phyloP scores from a whole-genome alignment of 1,284 basidiomycete genomes.

The Boletus holoroseus region DNA sequence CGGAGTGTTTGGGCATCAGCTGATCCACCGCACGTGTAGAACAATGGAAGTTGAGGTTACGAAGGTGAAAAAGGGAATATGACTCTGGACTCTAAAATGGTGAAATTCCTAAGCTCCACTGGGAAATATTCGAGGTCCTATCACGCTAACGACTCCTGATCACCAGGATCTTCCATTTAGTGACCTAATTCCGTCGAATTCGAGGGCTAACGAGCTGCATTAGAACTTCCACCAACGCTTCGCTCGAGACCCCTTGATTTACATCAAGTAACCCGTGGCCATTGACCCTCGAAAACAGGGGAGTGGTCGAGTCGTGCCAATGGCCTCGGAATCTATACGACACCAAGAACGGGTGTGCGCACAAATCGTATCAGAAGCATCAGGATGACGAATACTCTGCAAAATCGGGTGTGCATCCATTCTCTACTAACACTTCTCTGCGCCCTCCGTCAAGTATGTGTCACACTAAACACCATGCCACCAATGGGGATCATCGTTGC shows the following conservation, averaged over 20 bases:
- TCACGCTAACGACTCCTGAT: constrained; percentile 26
- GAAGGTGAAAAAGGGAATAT: constrained; percentile 25
- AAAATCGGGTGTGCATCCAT: constrained; percentile 28
- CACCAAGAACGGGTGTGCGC: constrained; percentile 3
- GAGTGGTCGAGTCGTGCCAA: constrained; percentile 1
- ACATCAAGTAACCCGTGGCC: constrained; percentile 15
- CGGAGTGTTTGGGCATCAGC: constrained; percentile 23
- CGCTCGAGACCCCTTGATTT: constrained; percentile 18
- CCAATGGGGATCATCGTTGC: constrained; percentile 13
- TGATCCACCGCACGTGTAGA: constrained; percentile 31
- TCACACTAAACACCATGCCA: constrained; percentile 7
- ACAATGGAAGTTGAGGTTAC: constrained; percentile 31
- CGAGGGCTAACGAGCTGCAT: constrained; percentile 15
- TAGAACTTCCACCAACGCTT: constrained; percentile 7
- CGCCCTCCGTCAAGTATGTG: constrained; percentile 18
- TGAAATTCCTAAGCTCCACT: constrained; percentile 25
- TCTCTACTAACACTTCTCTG: constrained; percentile 28
- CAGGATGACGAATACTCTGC: constrained; percentile 14
- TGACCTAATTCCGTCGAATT: constrained; percentile 20
- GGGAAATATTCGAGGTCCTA: constrained; percentile 22
- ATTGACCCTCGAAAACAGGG: constrained; percentile 24
- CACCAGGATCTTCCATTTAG: constrained; percentile 31
- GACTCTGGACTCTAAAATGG: constrained; percentile 21
- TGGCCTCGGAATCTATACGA: constrained; percentile 17
- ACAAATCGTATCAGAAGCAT: constrained; percentile 27